These are phyloP conservation scores for Ogataea thermomethanolica DNA, from an alignment of 805 yeast species.

Conservation along the genomic window DNA sequence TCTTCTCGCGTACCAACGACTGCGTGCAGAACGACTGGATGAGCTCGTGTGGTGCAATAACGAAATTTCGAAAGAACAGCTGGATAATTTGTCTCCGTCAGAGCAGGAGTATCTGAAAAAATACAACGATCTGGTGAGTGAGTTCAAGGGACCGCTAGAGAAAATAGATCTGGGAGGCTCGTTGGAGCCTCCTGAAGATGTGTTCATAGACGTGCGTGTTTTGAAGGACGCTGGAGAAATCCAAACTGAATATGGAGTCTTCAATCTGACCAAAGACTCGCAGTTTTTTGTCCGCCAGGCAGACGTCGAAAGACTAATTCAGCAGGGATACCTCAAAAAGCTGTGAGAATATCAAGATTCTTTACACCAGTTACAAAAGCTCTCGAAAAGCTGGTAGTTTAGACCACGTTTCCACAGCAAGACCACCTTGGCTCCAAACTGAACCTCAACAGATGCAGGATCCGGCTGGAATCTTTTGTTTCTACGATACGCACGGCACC, in stretches of 20 bases:
- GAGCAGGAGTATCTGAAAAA: conserved; percentile 76
- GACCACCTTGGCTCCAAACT: conserved; percentile 7
- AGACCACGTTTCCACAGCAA: conserved; percentile 29
- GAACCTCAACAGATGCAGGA: no score
- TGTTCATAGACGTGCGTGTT: conserved; percentile 92
- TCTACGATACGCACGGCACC: conserved; percentile 31
- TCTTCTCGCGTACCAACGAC: conserved; percentile 74
- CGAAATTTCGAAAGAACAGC: conserved; percentile 40
- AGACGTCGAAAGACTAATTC: conserved; percentile 90
- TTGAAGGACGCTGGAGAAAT: conserved; percentile 94
- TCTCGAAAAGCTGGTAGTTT: conserved; percentile 27
- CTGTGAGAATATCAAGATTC: conserved; percentile 7
- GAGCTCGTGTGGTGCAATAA: conserved; percentile 68
- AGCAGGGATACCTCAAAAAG: conserved; percentile 88
- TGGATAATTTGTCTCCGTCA: conserved; percentile 61
- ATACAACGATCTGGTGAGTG: conserved; percentile 68
- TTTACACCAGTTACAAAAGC: conserved; percentile 28
- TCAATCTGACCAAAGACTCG: conserved; percentile 86
- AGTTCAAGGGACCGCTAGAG: conserved; percentile 72
- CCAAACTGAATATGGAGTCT: conserved; percentile 95
- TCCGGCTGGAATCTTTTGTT: conserved; percentile 7
- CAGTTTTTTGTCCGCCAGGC: conserved; percentile 92
- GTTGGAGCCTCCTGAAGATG: conserved; percentile 85
- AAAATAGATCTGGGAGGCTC: conserved; percentile 87
- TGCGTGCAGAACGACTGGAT: conserved; percentile 64